Evolutionary conservation across 2,329 filamentous ascomycete genomes (phyloP).

Genomic region (Ceratocystis albifundus): DNA sequence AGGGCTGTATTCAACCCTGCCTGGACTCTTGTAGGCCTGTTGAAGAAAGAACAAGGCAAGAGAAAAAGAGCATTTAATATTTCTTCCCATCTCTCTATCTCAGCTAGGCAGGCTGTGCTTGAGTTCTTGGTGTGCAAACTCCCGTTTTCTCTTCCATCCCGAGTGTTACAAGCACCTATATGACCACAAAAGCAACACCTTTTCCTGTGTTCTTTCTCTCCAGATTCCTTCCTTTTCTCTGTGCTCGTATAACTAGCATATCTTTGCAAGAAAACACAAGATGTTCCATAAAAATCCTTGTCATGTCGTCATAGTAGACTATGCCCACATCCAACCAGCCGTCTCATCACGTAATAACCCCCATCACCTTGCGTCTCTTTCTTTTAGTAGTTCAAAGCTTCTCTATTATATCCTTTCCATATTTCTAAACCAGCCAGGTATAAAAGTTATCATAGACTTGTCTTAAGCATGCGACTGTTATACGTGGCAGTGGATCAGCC

Average conservation of each 20-base stretch:
- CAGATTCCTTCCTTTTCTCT: neutral
- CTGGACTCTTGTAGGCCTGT: neutral
- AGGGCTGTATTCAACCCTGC: neutral
- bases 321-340: neutral
- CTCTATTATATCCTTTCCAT: neutral
- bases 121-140: neutral
- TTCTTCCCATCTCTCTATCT: neutral
- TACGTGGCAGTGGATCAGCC: neutral
- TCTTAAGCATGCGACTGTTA: neutral
- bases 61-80: neutral
- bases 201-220: too few species aligned
- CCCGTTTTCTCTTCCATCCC: neutral
- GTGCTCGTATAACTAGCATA: neutral
- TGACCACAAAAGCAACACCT: too few species aligned
- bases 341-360: neutral
- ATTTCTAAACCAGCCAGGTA: neutral
- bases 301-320: conserved; percentile 9
- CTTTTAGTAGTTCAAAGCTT: neutral
- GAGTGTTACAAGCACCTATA: too few species aligned
- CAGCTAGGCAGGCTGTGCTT: neutral
- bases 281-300: neutral
- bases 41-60: neutral
- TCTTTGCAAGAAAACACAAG: neutral
- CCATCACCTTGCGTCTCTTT: neutral
- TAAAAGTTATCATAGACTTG: too few species aligned